Base-by-base conservation (phyloP, 2,329 filamentous ascomycete genomes). In the Metarhizium anisopliae region DNA sequence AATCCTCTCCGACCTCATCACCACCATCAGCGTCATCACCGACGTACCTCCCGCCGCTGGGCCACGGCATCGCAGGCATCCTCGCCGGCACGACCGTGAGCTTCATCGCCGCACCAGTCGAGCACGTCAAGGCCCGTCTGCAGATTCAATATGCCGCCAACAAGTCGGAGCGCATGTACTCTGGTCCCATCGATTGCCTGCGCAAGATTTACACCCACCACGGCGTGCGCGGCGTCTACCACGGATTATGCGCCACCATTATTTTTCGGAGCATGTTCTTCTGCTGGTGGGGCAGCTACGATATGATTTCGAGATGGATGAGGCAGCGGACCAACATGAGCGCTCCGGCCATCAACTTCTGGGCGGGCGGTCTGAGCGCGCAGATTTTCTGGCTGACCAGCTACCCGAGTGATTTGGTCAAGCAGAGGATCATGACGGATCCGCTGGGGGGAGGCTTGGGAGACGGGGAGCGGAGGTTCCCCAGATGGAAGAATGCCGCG, bases 241-340 rank as follows among this genome's bases (percentile, higher is more conserved):
- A 90, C 67, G 94, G 94, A 0, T 79, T 99, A 13, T 77, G 73
- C 42, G 89, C 94, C 1, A 97, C 94, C 0, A 76, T 97, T 51
- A 72, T 97, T 51, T 97, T 97, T 75, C 83, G 94, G 18, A 84
- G 85, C 14, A 95, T 93, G 74, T 99, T 99, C 78, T 96, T 96
- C 79, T 94, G 87, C 76, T 97, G 92, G 92, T 99, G 94, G 94
- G 85, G 86, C n/a, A 88, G 85, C 58, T 99, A 99, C 75, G 93
- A 96, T 65, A 63, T 96, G 35, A 80, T 97, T 62, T 89, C 89
- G 5, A 78, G 83, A 25, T 73, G 79, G 57, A 75, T 97, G 67
- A 76, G 81, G 55, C 71, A 81, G 18, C 76, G 84, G 63, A 96
- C 92, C 2, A 72, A 63, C 13, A 74, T 96, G 54, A 87, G 87